phyloP scores from a whole-genome alignment of 768 basidiomycete species.

The Coprinellus micaceus region DNA sequence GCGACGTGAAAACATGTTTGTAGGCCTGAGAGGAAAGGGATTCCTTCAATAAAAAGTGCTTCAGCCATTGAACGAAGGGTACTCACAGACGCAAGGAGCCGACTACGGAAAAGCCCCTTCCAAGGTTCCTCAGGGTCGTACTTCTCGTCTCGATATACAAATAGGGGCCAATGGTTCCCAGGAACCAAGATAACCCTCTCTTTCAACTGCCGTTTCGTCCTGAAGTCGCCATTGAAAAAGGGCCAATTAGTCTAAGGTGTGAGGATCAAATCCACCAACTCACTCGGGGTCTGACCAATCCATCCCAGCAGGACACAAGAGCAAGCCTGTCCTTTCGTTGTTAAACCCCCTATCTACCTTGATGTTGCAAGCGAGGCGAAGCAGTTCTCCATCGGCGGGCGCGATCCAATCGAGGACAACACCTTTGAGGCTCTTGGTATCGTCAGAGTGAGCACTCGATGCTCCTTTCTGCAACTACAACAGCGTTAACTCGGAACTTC shows the following conservation, averaged over 20 bases:
- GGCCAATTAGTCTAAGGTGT: not conserved
- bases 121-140: conserved; percentile 15
- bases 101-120: conserved; percentile 11
- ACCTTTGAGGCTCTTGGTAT: conserved; percentile 1
- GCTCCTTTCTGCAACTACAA: conserved; percentile 12
- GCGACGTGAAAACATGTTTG: conserved; percentile 10
- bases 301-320: conserved; percentile 19
- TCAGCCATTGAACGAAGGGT: not conserved
- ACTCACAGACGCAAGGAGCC: conserved; percentile 5
- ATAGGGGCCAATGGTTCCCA: conserved; percentile 16
- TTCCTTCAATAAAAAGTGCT: no score
- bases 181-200: conserved; percentile 6
- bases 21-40: no score
- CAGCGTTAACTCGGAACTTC: no score
- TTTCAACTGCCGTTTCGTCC: conserved; percentile 1
- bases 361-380: conserved; percentile 12
- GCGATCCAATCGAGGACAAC: conserved; percentile 1
- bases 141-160: conserved; percentile 14
- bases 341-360: conserved; percentile 15
- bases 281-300: conserved; percentile 20
- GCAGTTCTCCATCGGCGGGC: conserved; percentile 1
- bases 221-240: not conserved
- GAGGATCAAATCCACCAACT: not conserved
- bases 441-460: conserved; percentile 9
- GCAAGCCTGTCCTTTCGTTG: conserved; percentile 17